phyloP scores from a whole-genome alignment of 169 alveolate species.

The Perkinsus chesapeaki region DNA sequence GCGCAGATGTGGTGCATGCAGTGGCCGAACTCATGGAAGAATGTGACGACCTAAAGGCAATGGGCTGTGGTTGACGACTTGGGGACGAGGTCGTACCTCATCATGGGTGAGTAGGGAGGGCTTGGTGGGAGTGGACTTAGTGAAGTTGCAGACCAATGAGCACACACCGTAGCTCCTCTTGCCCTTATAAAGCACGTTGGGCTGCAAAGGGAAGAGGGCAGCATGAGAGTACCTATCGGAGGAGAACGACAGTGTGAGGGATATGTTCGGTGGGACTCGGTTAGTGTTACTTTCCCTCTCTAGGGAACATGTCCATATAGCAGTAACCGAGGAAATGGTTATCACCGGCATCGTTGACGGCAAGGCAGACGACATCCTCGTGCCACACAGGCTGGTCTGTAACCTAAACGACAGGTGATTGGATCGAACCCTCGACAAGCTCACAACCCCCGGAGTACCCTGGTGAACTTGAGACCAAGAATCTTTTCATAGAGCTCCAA shows the following conservation, averaged over 20 bases:
- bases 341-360: not conserved
- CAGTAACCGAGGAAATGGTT: constrained; percentile 3
- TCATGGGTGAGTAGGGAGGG: constrained; percentile 21
- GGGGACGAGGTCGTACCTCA: not conserved
- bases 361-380: not conserved
- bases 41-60: constrained; percentile 8
- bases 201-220: constrained; percentile 13
- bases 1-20: constrained; percentile 26
- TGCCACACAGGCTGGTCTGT: not conserved
- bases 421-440: not conserved
- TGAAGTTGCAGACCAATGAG: constrained; percentile 5
- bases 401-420: not conserved
- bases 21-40: constrained; percentile 30
- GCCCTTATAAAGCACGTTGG: not conserved
- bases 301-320: constrained; percentile 21
- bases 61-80: not conserved
- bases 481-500: constrained; percentile 6
- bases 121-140: constrained; percentile 4
- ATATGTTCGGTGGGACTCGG: not conserved
- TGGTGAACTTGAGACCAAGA: constrained; percentile 3
- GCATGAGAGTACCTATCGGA: constrained; percentile 9
- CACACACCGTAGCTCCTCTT: not conserved
- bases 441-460: not conserved
- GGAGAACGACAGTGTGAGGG: not conserved
- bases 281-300: constrained; percentile 18